Percentiles rank a stretch among this genome's conserved stretches.
These are phyloP conservation scores for Zygosaccharomyces rouxii DNA, from an alignment of 805 yeast species.

Conservation along the genomic window DNA sequence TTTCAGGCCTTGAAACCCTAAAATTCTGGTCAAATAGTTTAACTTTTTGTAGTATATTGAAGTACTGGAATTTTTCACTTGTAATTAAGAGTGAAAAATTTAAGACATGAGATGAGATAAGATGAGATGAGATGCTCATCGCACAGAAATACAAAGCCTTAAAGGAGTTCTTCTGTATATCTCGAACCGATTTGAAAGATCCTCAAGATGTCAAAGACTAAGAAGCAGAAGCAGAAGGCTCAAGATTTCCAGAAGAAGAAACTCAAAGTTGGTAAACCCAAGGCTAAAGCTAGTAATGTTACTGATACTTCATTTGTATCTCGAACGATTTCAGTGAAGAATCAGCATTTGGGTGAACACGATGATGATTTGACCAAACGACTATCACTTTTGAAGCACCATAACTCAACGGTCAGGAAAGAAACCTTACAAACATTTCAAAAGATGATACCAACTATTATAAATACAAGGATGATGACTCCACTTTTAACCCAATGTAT, in stretches of 20 bases:
- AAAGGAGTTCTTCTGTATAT: neutral
- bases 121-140: slow-evolving; percentile 16
- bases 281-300: slow-evolving; percentile 62
- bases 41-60: neutral
- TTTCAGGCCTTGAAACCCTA: slow-evolving; percentile 6
- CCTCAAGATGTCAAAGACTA: slow-evolving; percentile 30
- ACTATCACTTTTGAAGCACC: slow-evolving; percentile 69
- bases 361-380: slow-evolving; percentile 54
- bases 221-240: slow-evolving; percentile 38
- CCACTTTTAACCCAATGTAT: slow-evolving; percentile 30
- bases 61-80: neutral
- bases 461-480: slow-evolving; percentile 27
- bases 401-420: slow-evolving; percentile 62
- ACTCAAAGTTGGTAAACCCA: slow-evolving; percentile 82
- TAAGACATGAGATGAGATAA: slow-evolving; percentile 13
- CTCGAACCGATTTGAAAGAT: neutral
- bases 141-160: slow-evolving; percentile 7
- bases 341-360: slow-evolving; percentile 30
- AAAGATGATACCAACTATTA: slow-evolving; percentile 46
- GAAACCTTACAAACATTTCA: slow-evolving; percentile 59
- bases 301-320: slow-evolving; percentile 86
- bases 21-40: neutral
- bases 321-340: slow-evolving; percentile 38
- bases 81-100: neutral
- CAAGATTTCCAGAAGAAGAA: slow-evolving; percentile 58